phyloP scores from a whole-genome alignment of 225 moss, liverwort and hornwort species.

The Bryum argenteum region DNA sequence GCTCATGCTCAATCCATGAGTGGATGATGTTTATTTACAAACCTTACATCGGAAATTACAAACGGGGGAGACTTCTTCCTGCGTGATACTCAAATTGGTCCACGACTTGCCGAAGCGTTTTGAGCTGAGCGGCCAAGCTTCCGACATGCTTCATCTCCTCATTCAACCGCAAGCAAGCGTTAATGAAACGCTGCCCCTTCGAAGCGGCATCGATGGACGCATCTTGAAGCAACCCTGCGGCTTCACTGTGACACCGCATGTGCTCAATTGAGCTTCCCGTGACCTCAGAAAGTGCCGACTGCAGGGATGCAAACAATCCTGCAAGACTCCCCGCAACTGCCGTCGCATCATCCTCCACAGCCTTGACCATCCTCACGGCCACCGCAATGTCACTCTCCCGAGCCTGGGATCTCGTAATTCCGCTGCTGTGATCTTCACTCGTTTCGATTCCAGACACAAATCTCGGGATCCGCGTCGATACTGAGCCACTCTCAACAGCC shows the following conservation, averaged over 20 bases:
- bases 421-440: slow-evolving; percentile 1
- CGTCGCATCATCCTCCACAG: slow-evolving; percentile 57
- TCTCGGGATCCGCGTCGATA: slow-evolving; percentile 35
- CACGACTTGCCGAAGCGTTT: slow-evolving; percentile 67
- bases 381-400: slow-evolving; percentile 54
- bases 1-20: slow-evolving; percentile 4
- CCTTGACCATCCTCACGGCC: slow-evolving; percentile 67
- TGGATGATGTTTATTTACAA: slow-evolving; percentile 27
- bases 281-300: slow-evolving; percentile 69
- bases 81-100: slow-evolving; percentile 93
- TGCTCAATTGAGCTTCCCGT: slow-evolving; percentile 86
- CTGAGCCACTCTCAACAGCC: slow-evolving; percentile 5
- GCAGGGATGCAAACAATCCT: slow-evolving; percentile 51
- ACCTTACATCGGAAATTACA: slow-evolving; percentile 31
- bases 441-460: slow-evolving; percentile 17
- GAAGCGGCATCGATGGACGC: slow-evolving; percentile 82
- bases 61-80: slow-evolving; percentile 64
- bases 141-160: slow-evolving; percentile 91
- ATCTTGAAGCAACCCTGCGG: slow-evolving; percentile 84
- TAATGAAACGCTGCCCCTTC: slow-evolving; percentile 88
- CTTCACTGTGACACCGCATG: slow-evolving; percentile 82
- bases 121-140: slow-evolving; percentile 69
- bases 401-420: slow-evolving; percentile 15
- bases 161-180: slow-evolving; percentile 89
- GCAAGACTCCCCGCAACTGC: slow-evolving; percentile 54